Conservation (phyloP, 2,329 filamentous ascomycete genomes). For the Emmonsiellopsis sp. region DNA sequence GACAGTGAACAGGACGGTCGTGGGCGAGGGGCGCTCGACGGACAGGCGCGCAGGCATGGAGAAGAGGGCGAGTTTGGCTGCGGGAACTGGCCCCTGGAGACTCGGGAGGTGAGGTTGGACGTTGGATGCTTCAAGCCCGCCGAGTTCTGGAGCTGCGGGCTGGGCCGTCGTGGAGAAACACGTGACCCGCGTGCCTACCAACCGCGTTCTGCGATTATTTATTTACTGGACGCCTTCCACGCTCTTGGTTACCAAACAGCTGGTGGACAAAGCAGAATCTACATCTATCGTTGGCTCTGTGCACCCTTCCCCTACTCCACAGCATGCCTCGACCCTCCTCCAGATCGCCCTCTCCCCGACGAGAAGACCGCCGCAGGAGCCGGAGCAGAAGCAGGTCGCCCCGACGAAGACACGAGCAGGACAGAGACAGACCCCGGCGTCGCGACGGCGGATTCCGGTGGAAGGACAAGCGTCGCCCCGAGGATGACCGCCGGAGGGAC, state of each 20-base stretch:
- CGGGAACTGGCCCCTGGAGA: too few relatives aligned
- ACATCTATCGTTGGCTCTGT: background rate
- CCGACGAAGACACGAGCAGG: slow-evolving; percentile 22
- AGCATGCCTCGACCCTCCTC: slow-evolving; percentile 10
- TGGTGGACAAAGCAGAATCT: too few relatives aligned
- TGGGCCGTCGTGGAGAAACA: too few relatives aligned
- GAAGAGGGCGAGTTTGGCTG: background rate
- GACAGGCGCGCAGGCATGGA: slow-evolving; percentile 50
- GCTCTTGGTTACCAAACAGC: too few relatives aligned
- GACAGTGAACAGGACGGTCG: slow-evolving; percentile 86
- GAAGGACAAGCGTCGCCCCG: slow-evolving; percentile 41
- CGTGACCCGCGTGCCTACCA: too few relatives aligned
- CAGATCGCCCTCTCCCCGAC: slow-evolving; percentile 16
- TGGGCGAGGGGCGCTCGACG: slow-evolving; percentile 57
- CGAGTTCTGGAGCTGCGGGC: too few relatives aligned
- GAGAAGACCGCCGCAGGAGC: slow-evolving; percentile 29
- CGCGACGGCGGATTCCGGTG: slow-evolving; percentile 34
- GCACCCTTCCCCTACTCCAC: background rate
- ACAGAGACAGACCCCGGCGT: slow-evolving; percentile 20
- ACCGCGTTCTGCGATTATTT: too few relatives aligned
- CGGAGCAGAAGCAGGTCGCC: slow-evolving; percentile 36
- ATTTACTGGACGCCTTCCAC: too few relatives aligned
- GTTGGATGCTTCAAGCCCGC: too few relatives aligned
- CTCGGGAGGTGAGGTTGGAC: too few relatives aligned
- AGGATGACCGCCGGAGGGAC: slow-evolving; percentile 33